Evolutionary conservation across 257 asterid genomes (phyloP).

Genomic region (Nicotiana paniculata): DNA sequence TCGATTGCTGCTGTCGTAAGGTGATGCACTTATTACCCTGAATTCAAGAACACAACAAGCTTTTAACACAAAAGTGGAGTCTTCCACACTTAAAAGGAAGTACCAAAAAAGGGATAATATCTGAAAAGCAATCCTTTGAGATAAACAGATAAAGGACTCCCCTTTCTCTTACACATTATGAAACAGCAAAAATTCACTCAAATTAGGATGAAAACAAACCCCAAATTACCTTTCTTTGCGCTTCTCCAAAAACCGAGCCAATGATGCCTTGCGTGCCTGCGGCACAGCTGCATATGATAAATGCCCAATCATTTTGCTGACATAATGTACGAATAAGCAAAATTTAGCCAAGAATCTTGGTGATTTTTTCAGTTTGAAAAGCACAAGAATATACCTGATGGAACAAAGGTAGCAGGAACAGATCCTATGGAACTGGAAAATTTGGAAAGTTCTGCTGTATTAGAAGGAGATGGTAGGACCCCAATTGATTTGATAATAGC

Average conservation of each 20-base stretch:
- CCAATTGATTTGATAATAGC: constrained; percentile 28
- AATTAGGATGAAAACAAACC: background rate
- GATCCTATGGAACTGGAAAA: constrained; percentile 28
- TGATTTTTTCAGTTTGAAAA: background rate
- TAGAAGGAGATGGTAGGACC: constrained; percentile 21
- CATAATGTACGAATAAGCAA: background rate
- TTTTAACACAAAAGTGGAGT: background rate
- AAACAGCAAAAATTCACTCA: background rate
- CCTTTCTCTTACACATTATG: background rate
- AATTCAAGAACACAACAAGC: background rate
- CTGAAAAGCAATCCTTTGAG: background rate
- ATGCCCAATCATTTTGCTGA: background rate
- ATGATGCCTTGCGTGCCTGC: constrained; percentile 78
- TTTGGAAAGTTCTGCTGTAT: constrained; percentile 36
- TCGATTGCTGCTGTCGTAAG: constrained; percentile 36
- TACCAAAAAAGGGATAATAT: background rate
- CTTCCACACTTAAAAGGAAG: background rate
- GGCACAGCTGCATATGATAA: constrained; percentile 59
- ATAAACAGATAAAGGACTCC: no score
- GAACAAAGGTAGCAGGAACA: constrained; percentile 27
- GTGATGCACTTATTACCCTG: constrained; percentile 51
- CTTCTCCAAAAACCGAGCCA: constrained; percentile 89
- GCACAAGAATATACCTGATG: constrained; percentile 37
- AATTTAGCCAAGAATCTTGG: background rate
- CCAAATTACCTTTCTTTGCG: constrained; percentile 76